A percentile compares a stretch with the other conserved stretches of the same genome.
Evolutionary conservation across 352 stramenopile genomes (phyloP).

Genomic region (Pythium myriotylum): DNA sequence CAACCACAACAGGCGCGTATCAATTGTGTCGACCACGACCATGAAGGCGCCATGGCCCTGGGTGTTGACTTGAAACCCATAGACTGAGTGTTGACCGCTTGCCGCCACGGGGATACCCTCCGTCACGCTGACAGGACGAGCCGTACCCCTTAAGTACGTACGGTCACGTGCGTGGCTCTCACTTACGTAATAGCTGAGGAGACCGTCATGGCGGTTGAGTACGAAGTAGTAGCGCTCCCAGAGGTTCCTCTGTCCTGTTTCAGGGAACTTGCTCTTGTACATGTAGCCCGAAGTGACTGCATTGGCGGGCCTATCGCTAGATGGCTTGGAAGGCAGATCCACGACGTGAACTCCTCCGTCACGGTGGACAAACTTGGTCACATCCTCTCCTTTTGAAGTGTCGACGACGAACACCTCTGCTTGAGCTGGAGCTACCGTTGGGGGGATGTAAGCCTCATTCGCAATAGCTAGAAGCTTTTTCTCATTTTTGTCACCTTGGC

Average conservation of each 20-base stretch:
- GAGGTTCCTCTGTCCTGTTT: constrained; percentile 76
- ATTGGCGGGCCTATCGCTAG: constrained; percentile 40
- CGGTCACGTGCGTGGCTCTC: constrained; percentile 84
- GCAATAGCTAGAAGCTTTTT: constrained; percentile 76
- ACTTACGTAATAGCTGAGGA: constrained; percentile 86
- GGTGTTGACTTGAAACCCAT: constrained; percentile 88
- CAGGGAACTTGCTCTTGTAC: constrained; percentile 87
- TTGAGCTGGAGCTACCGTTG: constrained; percentile 45
- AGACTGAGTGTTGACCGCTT: constrained; percentile 66
- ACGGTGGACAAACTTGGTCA: constrained; percentile 78
- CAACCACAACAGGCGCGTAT: constrained; percentile 79
- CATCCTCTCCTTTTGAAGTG: constrained; percentile 80
- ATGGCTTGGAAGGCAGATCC: constrained; percentile 46
- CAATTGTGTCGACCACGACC: constrained; percentile 85
- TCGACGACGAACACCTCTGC: constrained; percentile 78
- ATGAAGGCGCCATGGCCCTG: constrained; percentile 85
- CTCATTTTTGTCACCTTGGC: constrained; percentile 53
- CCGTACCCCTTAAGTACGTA: constrained; percentile 82
- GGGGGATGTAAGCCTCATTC: constrained; percentile 68
- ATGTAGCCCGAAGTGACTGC: constrained; percentile 85
- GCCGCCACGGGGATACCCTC: constrained; percentile 79
- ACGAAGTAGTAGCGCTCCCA: constrained; percentile 90
- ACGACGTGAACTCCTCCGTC: constrained; percentile 71
- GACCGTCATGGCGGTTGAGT: constrained; percentile 70
- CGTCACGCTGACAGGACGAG: constrained; percentile 75